Evolutionary conservation across 495 filamentous ascomycete genomes (phyloP).

Genomic region (Amorphotheca resinae): DNA sequence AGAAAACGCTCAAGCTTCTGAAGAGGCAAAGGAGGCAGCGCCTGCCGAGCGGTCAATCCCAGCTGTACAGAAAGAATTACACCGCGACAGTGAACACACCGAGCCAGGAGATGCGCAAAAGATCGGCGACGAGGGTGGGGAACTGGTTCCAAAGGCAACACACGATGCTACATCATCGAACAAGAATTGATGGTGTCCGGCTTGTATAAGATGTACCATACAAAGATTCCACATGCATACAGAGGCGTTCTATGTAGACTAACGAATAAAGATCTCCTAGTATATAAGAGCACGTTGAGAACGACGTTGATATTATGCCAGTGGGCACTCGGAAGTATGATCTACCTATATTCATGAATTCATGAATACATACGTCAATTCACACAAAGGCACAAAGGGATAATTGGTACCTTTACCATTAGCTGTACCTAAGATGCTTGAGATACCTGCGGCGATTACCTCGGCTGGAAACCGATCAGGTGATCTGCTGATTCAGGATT

Average conservation of each 20-base stretch:
- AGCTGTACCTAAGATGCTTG: no score
- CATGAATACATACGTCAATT: no score
- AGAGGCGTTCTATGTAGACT: background rate
- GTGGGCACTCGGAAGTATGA: no score
- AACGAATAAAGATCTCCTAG: background rate
- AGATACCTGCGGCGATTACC: no score
- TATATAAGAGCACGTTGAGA: no score
- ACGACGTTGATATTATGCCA: no score
- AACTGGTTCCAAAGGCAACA: conserved; percentile 37
- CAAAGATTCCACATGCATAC: conserved; percentile 2
- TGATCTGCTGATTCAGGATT: no score
- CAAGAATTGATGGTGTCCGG: background rate
- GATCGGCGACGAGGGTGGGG: conserved; percentile 27
- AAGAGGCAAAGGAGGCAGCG: conserved; percentile 1
- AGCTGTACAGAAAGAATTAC: conserved; percentile 5
- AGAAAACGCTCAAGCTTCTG: conserved; percentile 3
- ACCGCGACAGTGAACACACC: conserved; percentile 10
- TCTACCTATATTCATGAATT: no score
- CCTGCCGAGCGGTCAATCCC: background rate
- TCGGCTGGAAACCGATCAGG: no score
- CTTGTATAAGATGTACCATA: conserved; percentile 4
- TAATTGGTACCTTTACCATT: no score
- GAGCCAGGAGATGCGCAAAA: conserved; percentile 4
- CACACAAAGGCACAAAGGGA: no score
- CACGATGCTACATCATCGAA: conserved; percentile 27